Base-by-base conservation (phyloP, 2,329 filamentous ascomycete genomes). In the Sphaerulina vaccinii region DNA sequence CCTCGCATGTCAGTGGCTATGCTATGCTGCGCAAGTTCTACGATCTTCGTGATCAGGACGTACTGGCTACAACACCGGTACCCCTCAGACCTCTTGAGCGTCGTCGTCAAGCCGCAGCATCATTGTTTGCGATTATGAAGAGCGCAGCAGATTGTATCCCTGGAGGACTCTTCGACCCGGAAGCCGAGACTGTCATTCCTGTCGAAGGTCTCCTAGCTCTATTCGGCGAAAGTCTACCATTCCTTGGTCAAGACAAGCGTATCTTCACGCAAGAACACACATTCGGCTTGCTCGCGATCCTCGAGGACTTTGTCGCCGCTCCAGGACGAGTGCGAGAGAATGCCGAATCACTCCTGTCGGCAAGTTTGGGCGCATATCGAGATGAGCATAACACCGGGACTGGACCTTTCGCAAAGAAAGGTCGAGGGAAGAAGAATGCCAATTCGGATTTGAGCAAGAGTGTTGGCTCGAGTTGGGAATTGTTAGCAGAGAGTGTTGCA, bases 1-100 rank as follows among this genome's bases (percentile, higher is more conserved):
- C 91, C 40, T 87, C 86, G 55, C 86, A 91, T 72, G 83, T 96
- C 8, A 93, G 88, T 67, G 92, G 92, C 18, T 97, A 97, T 65
- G 92, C 91, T 18, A 95, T 90, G 0, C 77, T 97, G 16, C 87
- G 92, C 29, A 86, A 85, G 60, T 96, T 92, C 74, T 97, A 95
- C 70, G 86, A 91, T 56, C 79, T 91, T n/a, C 83, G 92, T 42
- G 92, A 97, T 65, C 80, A 83, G 62, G 76, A 79, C n/a, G 57
- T 78, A 7, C 51, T 55, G 19, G 33, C 52, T 29, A 8, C 41
- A 5, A 8, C 55, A 64, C 22, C 61, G 70, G 5, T 73, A 5
- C 70, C 67, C 18, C 71, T 79, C 54, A 71, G 75, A 52, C 79
- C 84, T 0, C 72, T 84, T 18, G 76, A 80, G 10, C 76, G 85